Evolutionary conservation across 1,284 basidiomycete genomes (phyloP).

Genomic region (Cryptococcus sp.): DNA sequence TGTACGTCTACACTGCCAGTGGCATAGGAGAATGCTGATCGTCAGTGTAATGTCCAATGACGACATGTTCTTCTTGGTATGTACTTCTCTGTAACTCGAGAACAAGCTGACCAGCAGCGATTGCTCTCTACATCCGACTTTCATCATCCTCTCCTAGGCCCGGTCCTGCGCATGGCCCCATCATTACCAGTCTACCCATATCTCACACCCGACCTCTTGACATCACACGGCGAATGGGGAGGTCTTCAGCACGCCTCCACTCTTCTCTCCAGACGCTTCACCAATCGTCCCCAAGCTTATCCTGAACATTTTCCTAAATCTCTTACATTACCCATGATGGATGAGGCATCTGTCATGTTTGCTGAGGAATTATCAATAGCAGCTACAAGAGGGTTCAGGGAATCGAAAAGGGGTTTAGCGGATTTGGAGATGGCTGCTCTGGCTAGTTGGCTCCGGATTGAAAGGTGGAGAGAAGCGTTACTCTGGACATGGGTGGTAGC

Average conservation of each 20-base stretch:
- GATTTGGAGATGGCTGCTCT: constrained; percentile 42
- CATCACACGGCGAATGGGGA: constrained; percentile 39
- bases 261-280: constrained; percentile 32
- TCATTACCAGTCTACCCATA: constrained; percentile 21
- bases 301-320: constrained; percentile 38
- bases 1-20: constrained; percentile 20
- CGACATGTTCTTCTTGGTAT: constrained; percentile 40
- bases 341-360: constrained; percentile 41
- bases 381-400: constrained; percentile 32
- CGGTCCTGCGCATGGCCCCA: constrained; percentile 31
- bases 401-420: constrained; percentile 26
- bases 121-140: constrained; percentile 27
- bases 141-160: constrained; percentile 35
- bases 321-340: constrained; percentile 19
- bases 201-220: constrained; percentile 15
- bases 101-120: constrained; percentile 5
- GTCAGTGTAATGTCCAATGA: constrained; percentile 36
- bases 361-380: constrained; percentile 20
- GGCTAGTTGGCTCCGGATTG: constrained; percentile 30
- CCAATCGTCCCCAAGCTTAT: constrained; percentile 25
- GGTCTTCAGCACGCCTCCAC: constrained; percentile 34
- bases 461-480: constrained; percentile 42
- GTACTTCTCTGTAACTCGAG: not conserved
- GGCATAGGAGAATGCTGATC: not conserved
- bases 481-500: constrained; percentile 39